Evolutionary conservation across 2,329 filamentous ascomycete genomes (phyloP).

Genomic region (Nemania sp.): DNA sequence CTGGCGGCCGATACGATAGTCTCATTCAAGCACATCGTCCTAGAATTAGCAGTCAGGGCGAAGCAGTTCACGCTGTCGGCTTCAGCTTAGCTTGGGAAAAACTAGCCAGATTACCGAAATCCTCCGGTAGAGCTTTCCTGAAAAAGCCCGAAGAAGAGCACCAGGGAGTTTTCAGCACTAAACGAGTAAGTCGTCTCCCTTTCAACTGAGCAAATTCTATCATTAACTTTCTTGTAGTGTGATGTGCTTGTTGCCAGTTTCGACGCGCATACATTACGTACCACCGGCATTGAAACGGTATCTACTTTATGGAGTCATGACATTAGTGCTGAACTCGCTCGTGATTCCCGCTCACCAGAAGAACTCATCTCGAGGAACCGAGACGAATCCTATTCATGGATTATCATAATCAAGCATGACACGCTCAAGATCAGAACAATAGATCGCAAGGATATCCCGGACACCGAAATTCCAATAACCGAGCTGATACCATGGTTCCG

Average conservation of each 20-base stretch:
- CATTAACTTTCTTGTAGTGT: slow-evolving; percentile 56
- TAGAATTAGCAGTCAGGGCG: slow-evolving; percentile 62
- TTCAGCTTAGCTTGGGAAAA: slow-evolving; percentile 90
- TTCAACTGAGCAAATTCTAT: not conserved
- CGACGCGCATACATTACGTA: slow-evolving; percentile 74
- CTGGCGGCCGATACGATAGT: slow-evolving; percentile 89
- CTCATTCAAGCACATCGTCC: slow-evolving; percentile 83
- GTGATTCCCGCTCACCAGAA: slow-evolving; percentile 77
- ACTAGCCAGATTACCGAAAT: slow-evolving; percentile 67
- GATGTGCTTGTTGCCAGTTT: slow-evolving; percentile 91
- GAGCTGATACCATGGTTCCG: slow-evolving; percentile 82
- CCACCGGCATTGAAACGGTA: slow-evolving; percentile 75
- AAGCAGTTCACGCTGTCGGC: slow-evolving; percentile 81
- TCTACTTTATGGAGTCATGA: slow-evolving; percentile 79
- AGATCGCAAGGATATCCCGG: slow-evolving; percentile 71
- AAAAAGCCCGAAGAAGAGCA: slow-evolving; percentile 71
- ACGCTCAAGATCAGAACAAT: slow-evolving; percentile 79
- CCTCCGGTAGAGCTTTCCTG: slow-evolving; percentile 60
- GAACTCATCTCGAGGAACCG: slow-evolving; percentile 76
- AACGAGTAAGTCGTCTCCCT: slow-evolving; percentile 56
- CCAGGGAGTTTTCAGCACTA: slow-evolving; percentile 61
- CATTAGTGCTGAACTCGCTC: slow-evolving; percentile 85
- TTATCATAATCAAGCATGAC: slow-evolving; percentile 83
- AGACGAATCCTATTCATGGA: slow-evolving; percentile 80
- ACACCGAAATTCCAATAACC: slow-evolving; percentile 72